Base-by-base conservation (phyloP, 179 eudicot genomes). In the Beta macrorhiza region DNA sequence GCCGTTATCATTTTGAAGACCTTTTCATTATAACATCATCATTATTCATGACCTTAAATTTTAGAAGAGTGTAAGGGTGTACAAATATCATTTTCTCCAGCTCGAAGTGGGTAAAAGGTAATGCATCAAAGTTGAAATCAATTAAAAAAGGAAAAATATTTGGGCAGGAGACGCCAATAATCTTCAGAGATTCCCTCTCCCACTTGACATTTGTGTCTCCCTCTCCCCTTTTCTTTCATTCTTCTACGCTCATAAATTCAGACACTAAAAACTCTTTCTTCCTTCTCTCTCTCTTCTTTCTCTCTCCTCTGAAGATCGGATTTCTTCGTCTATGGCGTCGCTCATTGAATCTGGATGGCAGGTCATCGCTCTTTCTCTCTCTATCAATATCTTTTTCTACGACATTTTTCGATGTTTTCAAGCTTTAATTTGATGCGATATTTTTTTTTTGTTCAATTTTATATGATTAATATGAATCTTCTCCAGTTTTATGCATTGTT, bases 301-400 rank as follows among this genome's bases (percentile, higher is more conserved):
- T 64, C 80, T 52, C 76, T 69, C 81, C 14, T 76, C 78, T 22
- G 72, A 65, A 73, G 79, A 80, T 85, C 85, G 69, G 9, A 73
- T 70, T 69, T 67, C 61, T 12, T 69, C 81, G 67, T 19, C 82
- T 22, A 92, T 92, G 97, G 93, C 91, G 67, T 82, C 92, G 49
- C 72, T 89, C 65, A 19, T 90, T 73, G 92, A 92, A 82, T 89
- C 93, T 61, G 87, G 83, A 29, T 92, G 97, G 97, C 89, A 83
- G 97, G 97, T 72, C 68, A 25, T 20, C 55, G 68, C 44, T 59
- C 78, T 69, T 13, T 73, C 44, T 68, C 61, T 49, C 9, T 77
- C 79, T 37, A 37, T 37, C 42, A 37, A 37, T 37, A 37, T 37
- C 42, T 37, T 37, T 2, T 0, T 37, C 42, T 37, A 29, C 11